phyloP scores from a whole-genome alignment of 768 basidiomycete species.

The Kondoa malvinella region DNA sequence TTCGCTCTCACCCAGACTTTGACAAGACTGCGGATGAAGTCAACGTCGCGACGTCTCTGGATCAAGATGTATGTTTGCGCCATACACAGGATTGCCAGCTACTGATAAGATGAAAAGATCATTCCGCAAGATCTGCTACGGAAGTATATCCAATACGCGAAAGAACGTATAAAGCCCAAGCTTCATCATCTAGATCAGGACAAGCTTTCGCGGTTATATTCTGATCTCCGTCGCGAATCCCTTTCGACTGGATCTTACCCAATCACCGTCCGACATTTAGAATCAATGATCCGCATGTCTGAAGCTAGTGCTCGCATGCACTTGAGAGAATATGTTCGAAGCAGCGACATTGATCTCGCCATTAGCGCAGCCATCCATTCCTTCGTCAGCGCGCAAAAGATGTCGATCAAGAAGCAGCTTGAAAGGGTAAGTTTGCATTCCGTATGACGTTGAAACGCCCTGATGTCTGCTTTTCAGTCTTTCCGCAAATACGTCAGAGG shows the following conservation, averaged over 20 bases:
- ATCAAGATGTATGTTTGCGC: constrained; percentile 23
- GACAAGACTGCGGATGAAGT: constrained; percentile 63
- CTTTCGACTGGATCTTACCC: constrained; percentile 96
- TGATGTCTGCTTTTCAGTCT: constrained; percentile 39
- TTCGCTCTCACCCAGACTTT: constrained; percentile 86
- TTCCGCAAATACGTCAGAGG: constrained; percentile 97
- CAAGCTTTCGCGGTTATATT: constrained; percentile 81
- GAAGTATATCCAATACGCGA: constrained; percentile 98
- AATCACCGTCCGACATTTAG: constrained; percentile 90
- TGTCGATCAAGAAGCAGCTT: constrained; percentile 93
- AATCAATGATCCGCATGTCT: constrained; percentile 98
- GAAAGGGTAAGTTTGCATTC: constrained; percentile 52
- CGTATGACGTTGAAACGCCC: neutral
- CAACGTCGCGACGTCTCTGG: constrained; percentile 63
- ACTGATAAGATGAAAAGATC: constrained; percentile 40
- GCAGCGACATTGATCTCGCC: constrained; percentile 91
- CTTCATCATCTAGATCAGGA: constrained; percentile 89
- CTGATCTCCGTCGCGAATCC: constrained; percentile 88
- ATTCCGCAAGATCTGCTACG: constrained; percentile 90
- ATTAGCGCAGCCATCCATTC: constrained; percentile 88
- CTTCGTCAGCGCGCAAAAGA: constrained; percentile 93
- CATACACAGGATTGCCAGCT: neutral
- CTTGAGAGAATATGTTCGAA: constrained; percentile 80
- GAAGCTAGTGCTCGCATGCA: constrained; percentile 99
- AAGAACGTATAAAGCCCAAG: constrained; percentile 81